Evolutionary conservation across 78 protist genomes (phyloP).

Genomic region (Emiliania huxleyi): DNA sequence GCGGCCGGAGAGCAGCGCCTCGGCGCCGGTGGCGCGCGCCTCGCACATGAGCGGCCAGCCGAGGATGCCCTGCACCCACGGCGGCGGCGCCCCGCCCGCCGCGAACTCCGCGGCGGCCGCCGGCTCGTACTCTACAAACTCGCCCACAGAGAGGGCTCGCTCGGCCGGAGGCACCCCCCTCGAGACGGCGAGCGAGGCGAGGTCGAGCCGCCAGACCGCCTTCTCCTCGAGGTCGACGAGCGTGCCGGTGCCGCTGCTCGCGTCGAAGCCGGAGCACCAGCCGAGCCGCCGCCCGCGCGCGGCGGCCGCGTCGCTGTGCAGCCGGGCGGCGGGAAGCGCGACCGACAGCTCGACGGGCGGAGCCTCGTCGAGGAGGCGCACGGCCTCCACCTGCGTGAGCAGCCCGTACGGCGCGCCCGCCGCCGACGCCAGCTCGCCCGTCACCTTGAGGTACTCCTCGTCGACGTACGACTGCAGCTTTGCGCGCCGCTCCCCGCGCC

Average conservation of each 20-base stretch:
- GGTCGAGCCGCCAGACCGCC: not conserved
- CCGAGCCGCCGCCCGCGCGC: not conserved
- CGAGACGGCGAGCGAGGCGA: not conserved
- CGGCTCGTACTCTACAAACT: not conserved
- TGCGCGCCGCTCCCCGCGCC: not conserved
- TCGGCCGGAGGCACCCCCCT: not conserved
- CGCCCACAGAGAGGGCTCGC: not conserved
- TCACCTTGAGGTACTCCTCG: not conserved
- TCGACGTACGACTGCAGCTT: not conserved
- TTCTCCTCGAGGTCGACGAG: not conserved
- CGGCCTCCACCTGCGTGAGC: not conserved
- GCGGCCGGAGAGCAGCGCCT: not conserved
- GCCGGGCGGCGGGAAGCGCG: not conserved
- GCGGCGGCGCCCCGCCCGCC: not conserved
- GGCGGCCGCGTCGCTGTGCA: not conserved
- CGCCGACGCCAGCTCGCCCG: not conserved
- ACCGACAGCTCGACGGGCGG: not conserved
- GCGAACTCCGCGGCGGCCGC: not conserved
- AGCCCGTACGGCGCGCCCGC: not conserved
- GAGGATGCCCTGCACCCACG: not conserved
- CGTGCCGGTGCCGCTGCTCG: not conserved
- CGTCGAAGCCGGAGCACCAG: not conserved
- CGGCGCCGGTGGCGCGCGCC: not conserved
- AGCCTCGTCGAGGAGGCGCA: not conserved
- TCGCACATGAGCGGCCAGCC: constrained; percentile 28